Percentiles rank a stretch among this genome's conserved stretches.
phyloP scores from a whole-genome alignment of 768 basidiomycete species.

The Xanthoconium purpureum region DNA sequence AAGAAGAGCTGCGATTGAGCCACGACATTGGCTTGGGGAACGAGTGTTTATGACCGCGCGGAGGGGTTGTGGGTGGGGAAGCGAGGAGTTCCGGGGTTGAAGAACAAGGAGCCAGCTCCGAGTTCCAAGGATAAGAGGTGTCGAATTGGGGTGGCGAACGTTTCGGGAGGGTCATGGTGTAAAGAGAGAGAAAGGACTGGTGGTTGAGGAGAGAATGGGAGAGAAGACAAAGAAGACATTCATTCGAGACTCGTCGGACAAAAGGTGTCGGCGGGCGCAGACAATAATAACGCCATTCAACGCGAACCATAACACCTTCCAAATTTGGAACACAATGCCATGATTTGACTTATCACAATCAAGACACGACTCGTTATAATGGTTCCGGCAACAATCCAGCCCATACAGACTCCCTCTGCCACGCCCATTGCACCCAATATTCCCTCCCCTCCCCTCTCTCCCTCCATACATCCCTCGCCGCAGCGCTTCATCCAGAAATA shows the following conservation, averaged over 20 bases:
- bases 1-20: constrained; percentile 39
- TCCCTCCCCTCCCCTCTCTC: constrained; percentile 65
- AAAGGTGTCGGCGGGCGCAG: not conserved
- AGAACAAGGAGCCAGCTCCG: constrained; percentile 29
- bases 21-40: constrained; percentile 42
- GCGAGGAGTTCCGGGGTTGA: constrained; percentile 17
- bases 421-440: constrained; percentile 45
- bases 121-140: constrained; percentile 7
- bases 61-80: constrained; percentile 32
- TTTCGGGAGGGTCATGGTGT: constrained; percentile 27
- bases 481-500: constrained; percentile 26
- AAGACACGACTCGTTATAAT: too few species aligned
- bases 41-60: constrained; percentile 34
- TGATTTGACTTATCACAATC: not conserved
- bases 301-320: constrained; percentile 28
- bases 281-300: constrained; percentile 14
- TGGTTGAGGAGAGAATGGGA: constrained; percentile 1
- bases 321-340: constrained; percentile 22
- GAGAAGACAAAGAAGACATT: constrained; percentile 6
- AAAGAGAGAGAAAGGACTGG: not conserved
- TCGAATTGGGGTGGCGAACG: constrained; percentile 13
- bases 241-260: constrained; percentile 6
- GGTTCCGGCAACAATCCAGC: constrained; percentile 30
- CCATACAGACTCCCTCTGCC: constrained; percentile 48
- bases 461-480: constrained; percentile 49